Percentiles rank a stretch among this genome's conserved stretches.
Evolutionary conservation across 306 rosid species (phyloP).

Genomic region (Corylus americana): DNA sequence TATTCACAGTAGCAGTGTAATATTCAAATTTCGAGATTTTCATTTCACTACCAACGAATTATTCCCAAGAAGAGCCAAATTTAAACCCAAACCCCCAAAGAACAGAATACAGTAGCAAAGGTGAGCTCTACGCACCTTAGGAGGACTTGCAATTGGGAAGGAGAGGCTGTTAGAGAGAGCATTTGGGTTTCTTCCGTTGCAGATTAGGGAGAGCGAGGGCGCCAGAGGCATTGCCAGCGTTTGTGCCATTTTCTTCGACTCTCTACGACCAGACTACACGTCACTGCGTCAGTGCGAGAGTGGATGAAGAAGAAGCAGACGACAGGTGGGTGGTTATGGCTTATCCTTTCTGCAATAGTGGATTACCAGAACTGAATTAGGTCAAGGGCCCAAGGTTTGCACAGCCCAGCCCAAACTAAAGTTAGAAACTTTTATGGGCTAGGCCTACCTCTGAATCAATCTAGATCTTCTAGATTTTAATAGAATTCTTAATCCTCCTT

Average conservation of each 20-base stretch:
- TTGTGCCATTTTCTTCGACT: conserved; percentile 59
- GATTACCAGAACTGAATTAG: background rate
- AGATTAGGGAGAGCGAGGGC: conserved; percentile 65
- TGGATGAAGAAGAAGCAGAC: conserved; percentile 28
- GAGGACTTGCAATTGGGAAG: conserved; percentile 37
- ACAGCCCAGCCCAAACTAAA: background rate
- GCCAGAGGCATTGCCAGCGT: conserved; percentile 72
- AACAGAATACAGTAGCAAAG: background rate
- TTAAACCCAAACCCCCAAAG: background rate
- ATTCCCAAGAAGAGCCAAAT: background rate
- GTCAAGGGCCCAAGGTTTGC: background rate
- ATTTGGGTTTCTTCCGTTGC: conserved; percentile 34
- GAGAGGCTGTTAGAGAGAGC: conserved; percentile 47
- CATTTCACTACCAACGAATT: background rate
- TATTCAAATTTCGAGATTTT: background rate
- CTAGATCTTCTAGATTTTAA: too few species aligned
- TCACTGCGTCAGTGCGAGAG: background rate
- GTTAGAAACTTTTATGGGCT: background rate
- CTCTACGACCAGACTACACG: background rate
- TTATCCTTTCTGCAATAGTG: conserved; percentile 1
- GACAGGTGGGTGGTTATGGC: conserved; percentile 11
- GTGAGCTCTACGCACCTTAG: conserved; percentile 41
- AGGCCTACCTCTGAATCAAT: background rate
- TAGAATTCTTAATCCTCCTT: too few species aligned
- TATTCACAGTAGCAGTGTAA: background rate